phyloP scores from a whole-genome alignment of 257 asterid genomes.

The Mentha longifolia region DNA sequence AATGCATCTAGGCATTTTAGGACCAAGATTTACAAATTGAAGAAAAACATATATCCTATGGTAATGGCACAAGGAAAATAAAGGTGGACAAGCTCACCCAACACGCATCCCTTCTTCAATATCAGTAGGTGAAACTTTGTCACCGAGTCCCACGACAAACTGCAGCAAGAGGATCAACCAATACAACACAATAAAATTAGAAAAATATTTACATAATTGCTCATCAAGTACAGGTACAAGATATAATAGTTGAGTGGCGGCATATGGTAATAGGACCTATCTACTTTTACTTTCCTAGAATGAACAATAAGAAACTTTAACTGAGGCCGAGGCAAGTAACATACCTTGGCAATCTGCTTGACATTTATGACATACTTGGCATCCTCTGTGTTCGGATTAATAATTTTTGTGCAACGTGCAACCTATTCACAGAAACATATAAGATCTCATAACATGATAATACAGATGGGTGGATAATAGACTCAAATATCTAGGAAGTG shows the following conservation, averaged over 20 bases:
- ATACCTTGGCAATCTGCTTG: constrained; percentile 60
- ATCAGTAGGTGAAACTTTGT: constrained; percentile 96
- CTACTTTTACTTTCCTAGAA: not conserved
- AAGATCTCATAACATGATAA: not conserved
- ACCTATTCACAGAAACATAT: constrained; percentile 49
- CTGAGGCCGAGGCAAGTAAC: not conserved
- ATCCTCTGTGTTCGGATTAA: constrained; percentile 85
- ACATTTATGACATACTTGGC: constrained; percentile 85
- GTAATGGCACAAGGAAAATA: not conserved
- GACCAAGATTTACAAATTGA: not conserved
- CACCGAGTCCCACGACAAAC: constrained; percentile 98
- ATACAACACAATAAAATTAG: not conserved
- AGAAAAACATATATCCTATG: not conserved
- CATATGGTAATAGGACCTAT: not conserved
- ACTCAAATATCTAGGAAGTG: not conserved
- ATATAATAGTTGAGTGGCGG: not conserved
- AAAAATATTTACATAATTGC: not conserved
- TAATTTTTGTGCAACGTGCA: constrained; percentile 93
- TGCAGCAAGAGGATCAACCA: constrained; percentile 39
- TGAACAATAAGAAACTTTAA: constrained; percentile 14
- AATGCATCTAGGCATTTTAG: constrained; percentile 3
- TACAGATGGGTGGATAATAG: not conserved
- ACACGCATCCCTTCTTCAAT: constrained; percentile 99
- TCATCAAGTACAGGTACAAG: not conserved
- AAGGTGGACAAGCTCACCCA: constrained; percentile 57